Evolutionary conservation across 1,139 yeast genomes (phyloP), one percentile per base, ranked within the genome.

Genomic region (Yamadazyma pseudoaaseri): DNA sequence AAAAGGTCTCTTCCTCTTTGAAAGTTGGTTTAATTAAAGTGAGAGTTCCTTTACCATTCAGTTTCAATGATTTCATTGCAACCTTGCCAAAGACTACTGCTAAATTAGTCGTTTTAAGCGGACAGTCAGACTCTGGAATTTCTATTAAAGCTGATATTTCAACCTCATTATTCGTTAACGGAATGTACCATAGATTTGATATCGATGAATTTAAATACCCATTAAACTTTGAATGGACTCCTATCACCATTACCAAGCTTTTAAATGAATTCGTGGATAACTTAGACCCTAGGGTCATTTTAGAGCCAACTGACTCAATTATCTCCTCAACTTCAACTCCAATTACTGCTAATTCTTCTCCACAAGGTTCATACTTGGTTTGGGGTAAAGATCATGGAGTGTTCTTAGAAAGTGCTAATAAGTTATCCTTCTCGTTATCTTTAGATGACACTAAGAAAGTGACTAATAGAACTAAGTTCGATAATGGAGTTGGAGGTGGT

Each of bases 11-110:
- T 12, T 44, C 53, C 13, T 46, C 60, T 9, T 56, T 58, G 30
- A 65, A 63, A 17, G 68, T 77, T 30, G 97, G 94, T 41, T 73
- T 82, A 33, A 59, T 90, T 38, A 73, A 81, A 40, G 78, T 84
- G 34, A 77, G 96, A 58, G 76, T 86, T 33, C 94, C 95, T 38
- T 65, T 83, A 36, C 92, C 95, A 35, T 84, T 89, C 56, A 79
- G 79, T 47, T 69, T 75, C 27, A 68, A 67, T 26, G 76, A 76
- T 45, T 86, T 89, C 54, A 65, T 75, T 33, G 55, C 66, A 7
- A 51, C 71, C 13, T 62, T 90, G 34, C 94, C 96, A 16, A 41
- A 60, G 3, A 58, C 84, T 4, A 60, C 81, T 22, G 71, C 72
- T 47, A 73, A 73, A 42, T 65, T 89, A 37, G 79, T 85, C 34